A percentile compares a stretch with the other conserved stretches of the same genome.
These are phyloP conservation scores for Cryptococcus sp. DNA, from an alignment of 1,284 basidiomycete genomes.

Conservation along the genomic window DNA sequence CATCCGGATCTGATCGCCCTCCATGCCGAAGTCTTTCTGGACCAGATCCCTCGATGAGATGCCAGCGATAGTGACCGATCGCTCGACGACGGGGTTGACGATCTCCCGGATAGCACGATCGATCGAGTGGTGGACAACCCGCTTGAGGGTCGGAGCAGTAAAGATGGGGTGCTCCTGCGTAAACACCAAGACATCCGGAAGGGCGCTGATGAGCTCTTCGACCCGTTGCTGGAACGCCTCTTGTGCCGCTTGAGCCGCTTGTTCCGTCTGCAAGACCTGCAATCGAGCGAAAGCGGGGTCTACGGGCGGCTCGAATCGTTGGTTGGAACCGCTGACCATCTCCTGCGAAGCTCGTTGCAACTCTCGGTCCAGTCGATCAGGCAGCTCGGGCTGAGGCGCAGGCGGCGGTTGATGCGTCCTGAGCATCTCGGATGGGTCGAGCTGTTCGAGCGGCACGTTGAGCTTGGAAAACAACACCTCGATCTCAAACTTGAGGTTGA, in stretches of 20 bases:
- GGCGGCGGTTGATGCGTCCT: slow-evolving; percentile 44
- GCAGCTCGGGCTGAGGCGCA: slow-evolving; percentile 35
- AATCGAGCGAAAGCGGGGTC: slow-evolving; percentile 39
- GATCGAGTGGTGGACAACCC: slow-evolving; percentile 84
- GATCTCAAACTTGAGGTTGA: slow-evolving; percentile 98
- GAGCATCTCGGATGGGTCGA: slow-evolving; percentile 79
- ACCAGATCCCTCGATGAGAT: slow-evolving; percentile 96
- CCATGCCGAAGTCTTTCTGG: slow-evolving; percentile 93
- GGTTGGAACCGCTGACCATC: slow-evolving; percentile 21
- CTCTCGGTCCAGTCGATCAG: slow-evolving; percentile 38
- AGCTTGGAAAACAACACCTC: slow-evolving; percentile 93
- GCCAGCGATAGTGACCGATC: slow-evolving; percentile 98
- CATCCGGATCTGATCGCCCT: slow-evolving; percentile 84
- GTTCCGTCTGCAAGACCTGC: slow-evolving; percentile 42
- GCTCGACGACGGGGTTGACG: slow-evolving; percentile 93
- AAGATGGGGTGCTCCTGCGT: slow-evolving; percentile 58
- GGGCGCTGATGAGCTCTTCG: slow-evolving; percentile 59
- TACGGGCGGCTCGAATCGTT: slow-evolving; percentile 28
- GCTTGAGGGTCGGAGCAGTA: slow-evolving; percentile 74
- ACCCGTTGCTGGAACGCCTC: slow-evolving; percentile 44
- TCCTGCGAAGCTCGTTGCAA: slow-evolving; percentile 34
- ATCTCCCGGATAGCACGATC: slow-evolving; percentile 97
- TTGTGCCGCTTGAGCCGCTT: slow-evolving; percentile 44
- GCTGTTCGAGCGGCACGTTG: slow-evolving; percentile 75
- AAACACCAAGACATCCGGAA: slow-evolving; percentile 73